Percentiles rank a stretch among this genome's conserved stretches.
phyloP scores from a whole-genome alignment of 192 early-diverging fungal species.

The Gigaspora rosea region DNA sequence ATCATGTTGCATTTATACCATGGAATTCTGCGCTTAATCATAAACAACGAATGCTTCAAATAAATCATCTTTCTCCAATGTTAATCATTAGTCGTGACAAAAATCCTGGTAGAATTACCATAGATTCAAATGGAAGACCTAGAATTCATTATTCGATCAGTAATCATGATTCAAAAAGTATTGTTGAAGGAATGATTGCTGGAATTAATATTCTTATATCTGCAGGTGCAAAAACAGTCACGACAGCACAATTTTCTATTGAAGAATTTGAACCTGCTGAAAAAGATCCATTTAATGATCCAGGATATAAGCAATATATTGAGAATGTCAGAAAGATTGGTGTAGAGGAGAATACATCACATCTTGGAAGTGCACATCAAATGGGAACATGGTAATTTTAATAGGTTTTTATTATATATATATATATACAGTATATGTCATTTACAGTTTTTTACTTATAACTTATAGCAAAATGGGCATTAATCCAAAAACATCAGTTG shows the following conservation, averaged over 20 bases:
- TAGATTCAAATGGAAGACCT: slow-evolving; percentile 49
- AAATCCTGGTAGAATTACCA: slow-evolving; percentile 48
- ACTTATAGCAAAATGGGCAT: slow-evolving; percentile 62
- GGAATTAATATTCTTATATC: slow-evolving; percentile 56
- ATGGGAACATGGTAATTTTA: slow-evolving; percentile 56
- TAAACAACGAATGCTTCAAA: slow-evolving; percentile 54
- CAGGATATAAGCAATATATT: slow-evolving; percentile 35
- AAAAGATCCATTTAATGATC: slow-evolving; percentile 39
- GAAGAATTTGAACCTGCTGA: slow-evolving; percentile 38
- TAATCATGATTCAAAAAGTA: slow-evolving; percentile 48
- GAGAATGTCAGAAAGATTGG: slow-evolving; percentile 38
- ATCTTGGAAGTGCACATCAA: slow-evolving; percentile 65
- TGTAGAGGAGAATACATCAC: slow-evolving; percentile 34
- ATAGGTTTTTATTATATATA: not conserved
- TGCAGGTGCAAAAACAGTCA: slow-evolving; percentile 61
- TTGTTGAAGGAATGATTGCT: slow-evolving; percentile 49
- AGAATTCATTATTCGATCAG: slow-evolving; percentile 54
- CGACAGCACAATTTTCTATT: slow-evolving; percentile 51
- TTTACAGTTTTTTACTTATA: not conserved
- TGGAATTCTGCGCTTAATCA: slow-evolving; percentile 54
- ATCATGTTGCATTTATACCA: slow-evolving; percentile 42
- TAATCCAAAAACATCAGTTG: slow-evolving; percentile 52
- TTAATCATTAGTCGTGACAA: slow-evolving; percentile 64
- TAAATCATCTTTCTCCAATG: slow-evolving; percentile 49
- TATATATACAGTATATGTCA: not conserved